phyloP scores from a whole-genome alignment of 2,329 filamentous ascomycete genomes.

The Xylaria arbuscula region DNA sequence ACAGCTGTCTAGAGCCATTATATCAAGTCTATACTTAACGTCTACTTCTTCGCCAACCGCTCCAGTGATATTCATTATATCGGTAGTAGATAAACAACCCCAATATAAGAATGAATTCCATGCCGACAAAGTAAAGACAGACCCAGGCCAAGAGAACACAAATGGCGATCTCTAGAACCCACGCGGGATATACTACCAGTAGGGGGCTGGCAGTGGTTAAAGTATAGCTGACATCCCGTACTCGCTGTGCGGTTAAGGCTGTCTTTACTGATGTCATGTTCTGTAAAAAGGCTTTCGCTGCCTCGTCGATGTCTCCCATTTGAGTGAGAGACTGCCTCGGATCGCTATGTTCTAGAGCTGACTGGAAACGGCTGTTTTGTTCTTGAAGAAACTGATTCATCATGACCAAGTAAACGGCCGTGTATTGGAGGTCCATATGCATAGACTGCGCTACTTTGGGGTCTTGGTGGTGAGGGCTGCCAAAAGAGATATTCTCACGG shows the following conservation, averaged over 20 bases:
- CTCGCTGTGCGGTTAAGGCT: background rate
- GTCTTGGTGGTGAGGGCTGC: background rate
- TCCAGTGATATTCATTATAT: background rate
- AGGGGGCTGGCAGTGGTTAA: background rate
- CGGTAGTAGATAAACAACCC: background rate
- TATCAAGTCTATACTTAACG: background rate
- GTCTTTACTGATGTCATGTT: constrained; percentile 1
- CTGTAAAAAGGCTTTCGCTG: background rate
- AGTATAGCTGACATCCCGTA: background rate
- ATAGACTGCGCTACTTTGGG: background rate
- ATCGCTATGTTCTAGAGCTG: background rate
- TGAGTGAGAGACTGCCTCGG: background rate
- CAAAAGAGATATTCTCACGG: background rate
- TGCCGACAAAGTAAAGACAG: background rate
- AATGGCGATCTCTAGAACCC: background rate
- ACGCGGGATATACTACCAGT: background rate
- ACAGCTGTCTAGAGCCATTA: background rate
- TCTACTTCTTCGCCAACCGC: background rate
- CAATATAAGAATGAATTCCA: background rate
- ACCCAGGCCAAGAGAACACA: background rate
- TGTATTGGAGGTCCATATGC: constrained; percentile 4
- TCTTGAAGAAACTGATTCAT: constrained; percentile 16
- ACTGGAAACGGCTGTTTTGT: constrained; percentile 16
- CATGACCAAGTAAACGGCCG: background rate
- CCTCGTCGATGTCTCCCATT: constrained; percentile 5